Base-by-base conservation (phyloP, 345 rosid species). In the Melastoma malabathricum region DNA sequence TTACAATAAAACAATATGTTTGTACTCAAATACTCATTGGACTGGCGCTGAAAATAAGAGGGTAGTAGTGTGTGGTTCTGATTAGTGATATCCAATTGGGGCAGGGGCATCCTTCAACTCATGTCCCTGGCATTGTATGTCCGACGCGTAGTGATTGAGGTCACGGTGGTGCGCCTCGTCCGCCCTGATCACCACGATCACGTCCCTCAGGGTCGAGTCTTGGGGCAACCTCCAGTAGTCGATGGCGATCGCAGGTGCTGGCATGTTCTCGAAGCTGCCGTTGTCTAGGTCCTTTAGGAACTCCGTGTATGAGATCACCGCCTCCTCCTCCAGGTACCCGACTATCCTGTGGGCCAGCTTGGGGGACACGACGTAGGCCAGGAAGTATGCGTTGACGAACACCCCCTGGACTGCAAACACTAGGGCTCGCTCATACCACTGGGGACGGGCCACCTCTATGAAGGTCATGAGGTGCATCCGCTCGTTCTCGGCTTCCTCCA, bases 381-480 rank as follows among this genome's bases (percentile, higher is more conserved):
- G 1, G 55, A 77, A 80, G 47, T 80, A 80, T 7, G 75, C 79
- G 31, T 80, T 80, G 65, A 77, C 58, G 72, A 80, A 77, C 6
- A 64, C 70, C 22, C 81, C 87, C 53, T 77, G 81, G 18, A 80
- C 87, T 0, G 75, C 67, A n/a, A 80, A 54, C 19, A 80, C 79
- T 12, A 80, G 58, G 1, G 77, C 81, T 0, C 87, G 66, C 48
- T 80, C 83, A 46, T 70, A 74, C 87, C 81, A 75, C 53, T 66
- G 46, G 31, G 87, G 87, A 44, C 71, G 44, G 10, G 83, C 71
- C 18, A 77, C 19, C 51, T 77, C 83, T 43, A 75, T 62, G 73
- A 80, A 77, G 46, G 81, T 80, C 83, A 80, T 77, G 43, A 80
- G 73, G 57, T 80, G 83, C 83, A 80, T 77, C 16, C 83, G 71